phyloP scores from a whole-genome alignment of 2,329 filamentous ascomycete species.

The Anthostomella pinea region DNA sequence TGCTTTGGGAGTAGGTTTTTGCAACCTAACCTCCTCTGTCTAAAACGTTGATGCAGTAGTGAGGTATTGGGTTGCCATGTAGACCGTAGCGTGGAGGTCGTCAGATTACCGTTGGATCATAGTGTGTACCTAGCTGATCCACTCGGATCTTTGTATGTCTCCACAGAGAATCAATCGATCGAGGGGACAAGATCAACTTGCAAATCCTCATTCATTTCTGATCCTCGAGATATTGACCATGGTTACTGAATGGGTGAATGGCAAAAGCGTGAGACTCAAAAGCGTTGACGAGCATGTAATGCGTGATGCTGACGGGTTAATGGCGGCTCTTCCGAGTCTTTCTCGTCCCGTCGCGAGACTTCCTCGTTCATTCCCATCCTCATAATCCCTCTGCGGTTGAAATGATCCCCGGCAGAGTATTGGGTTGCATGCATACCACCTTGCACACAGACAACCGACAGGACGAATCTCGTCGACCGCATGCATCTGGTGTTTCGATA shows the following conservation, averaged over 20 bases:
- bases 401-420: too few species aligned
- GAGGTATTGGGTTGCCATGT: neutral
- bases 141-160: constrained; percentile 14
- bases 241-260: too few species aligned
- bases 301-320: too few species aligned
- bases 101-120: constrained; percentile 12
- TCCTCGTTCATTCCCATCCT: constrained; percentile 13
- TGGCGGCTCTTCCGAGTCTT: constrained; percentile 18
- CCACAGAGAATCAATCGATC: constrained; percentile 1
- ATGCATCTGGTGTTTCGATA: constrained; percentile 19
- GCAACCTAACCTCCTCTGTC: too few species aligned
- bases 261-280: too few species aligned
- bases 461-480: constrained; percentile 13
- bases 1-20: too few species aligned
- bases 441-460: neutral
- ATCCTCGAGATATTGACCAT: too few species aligned
- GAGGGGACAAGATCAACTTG: constrained; percentile 14
- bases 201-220: too few species aligned
- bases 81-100: constrained; percentile 12
- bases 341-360: constrained; percentile 18
- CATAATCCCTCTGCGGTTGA: too few species aligned
- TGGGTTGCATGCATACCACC: neutral
- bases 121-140: constrained; percentile 8
- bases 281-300: too few species aligned
- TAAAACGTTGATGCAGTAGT: neutral